A percentile compares a stretch with the other conserved stretches of the same genome.
Conservation (phyloP, 768 basidiomycete species). For the Coprinellus aureogranulatus region DNA sequence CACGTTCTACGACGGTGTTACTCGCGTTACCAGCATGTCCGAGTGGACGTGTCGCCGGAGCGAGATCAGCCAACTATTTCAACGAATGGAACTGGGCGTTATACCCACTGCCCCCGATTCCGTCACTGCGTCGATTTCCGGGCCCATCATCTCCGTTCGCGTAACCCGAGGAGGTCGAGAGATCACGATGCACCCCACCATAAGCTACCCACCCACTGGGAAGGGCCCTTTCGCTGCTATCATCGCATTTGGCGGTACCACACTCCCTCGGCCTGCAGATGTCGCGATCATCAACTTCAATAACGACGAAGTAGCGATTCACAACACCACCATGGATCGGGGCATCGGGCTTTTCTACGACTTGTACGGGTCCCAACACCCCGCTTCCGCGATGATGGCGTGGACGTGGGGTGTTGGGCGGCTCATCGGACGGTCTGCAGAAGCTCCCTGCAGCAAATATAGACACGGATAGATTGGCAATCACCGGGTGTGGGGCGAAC, state of each 20-base stretch:
- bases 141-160: slow-evolving; percentile 46
- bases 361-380: slow-evolving; percentile 46
- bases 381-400: slow-evolving; percentile 54
- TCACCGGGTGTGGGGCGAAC: slow-evolving; percentile 58
- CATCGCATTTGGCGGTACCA: slow-evolving; percentile 49
- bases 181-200: slow-evolving; percentile 46
- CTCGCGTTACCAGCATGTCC: slow-evolving; percentile 37
- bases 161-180: slow-evolving; percentile 43
- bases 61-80: slow-evolving; percentile 48
- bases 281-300: slow-evolving; percentile 49
- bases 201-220: slow-evolving; percentile 39
- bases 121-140: slow-evolving; percentile 43
- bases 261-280: slow-evolving; percentile 34
- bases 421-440: slow-evolving; percentile 57
- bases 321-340: slow-evolving; percentile 42
- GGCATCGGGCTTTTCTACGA: slow-evolving; percentile 58
- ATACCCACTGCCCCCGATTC: slow-evolving; percentile 45
- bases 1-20: slow-evolving; percentile 42
- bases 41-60: slow-evolving; percentile 52
- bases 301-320: slow-evolving; percentile 52
- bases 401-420: slow-evolving; percentile 64
- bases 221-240: slow-evolving; percentile 48
- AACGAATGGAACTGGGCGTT: slow-evolving; percentile 51
- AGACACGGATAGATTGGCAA: slow-evolving; percentile 47
- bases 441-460: slow-evolving; percentile 44